A percentile compares a stretch with the other conserved stretches of the same genome.
Conservation (phyloP, 2,329 filamentous ascomycete species). For the Hypocreales sp. region DNA sequence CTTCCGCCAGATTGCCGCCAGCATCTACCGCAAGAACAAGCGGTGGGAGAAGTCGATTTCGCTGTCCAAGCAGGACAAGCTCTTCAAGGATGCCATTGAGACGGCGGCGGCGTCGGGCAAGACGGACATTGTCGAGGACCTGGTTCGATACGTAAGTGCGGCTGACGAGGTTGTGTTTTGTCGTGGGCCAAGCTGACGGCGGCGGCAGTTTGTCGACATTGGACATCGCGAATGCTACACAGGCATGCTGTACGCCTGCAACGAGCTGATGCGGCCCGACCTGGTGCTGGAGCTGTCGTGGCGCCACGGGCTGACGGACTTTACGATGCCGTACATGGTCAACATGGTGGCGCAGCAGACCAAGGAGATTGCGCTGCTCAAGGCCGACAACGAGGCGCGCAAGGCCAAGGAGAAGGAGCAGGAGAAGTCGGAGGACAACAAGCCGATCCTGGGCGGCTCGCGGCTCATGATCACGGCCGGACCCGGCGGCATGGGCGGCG, state of each 20-base stretch:
- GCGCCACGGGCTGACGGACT: slow-evolving; percentile 88
- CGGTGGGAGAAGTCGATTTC: slow-evolving; percentile 98
- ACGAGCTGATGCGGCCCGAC: slow-evolving; percentile 88
- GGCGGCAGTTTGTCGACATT: slow-evolving; percentile 81
- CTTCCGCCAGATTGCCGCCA: slow-evolving; percentile 97
- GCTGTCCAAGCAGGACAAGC: slow-evolving; percentile 95
- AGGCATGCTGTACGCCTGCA: slow-evolving; percentile 98
- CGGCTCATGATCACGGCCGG: slow-evolving; percentile 94
- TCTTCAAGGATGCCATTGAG: slow-evolving; percentile 99
- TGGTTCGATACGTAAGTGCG: slow-evolving; percentile 91
- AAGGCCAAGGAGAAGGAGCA: slow-evolving; percentile 57
- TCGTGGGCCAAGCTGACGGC: too few relatives aligned
- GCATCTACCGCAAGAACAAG: slow-evolving; percentile 99
- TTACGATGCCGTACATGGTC: slow-evolving; percentile 99
- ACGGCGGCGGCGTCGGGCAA: slow-evolving; percentile 87
- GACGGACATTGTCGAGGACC: slow-evolving; percentile 82
- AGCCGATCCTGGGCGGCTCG: slow-evolving; percentile 77
- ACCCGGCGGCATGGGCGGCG: slow-evolving; percentile 36
- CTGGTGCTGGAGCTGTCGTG: slow-evolving; percentile 92
- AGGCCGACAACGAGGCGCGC: slow-evolving; percentile 91
- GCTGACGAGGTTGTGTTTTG: too few relatives aligned
- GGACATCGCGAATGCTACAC: slow-evolving; percentile 98
- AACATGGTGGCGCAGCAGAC: slow-evolving; percentile 90
- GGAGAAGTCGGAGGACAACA: slow-evolving; percentile 83
- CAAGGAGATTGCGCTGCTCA: slow-evolving; percentile 66